phyloP scores from a whole-genome alignment of 2,329 filamentous ascomycete genomes.

The Pseudophaeomoniella oleicola region DNA sequence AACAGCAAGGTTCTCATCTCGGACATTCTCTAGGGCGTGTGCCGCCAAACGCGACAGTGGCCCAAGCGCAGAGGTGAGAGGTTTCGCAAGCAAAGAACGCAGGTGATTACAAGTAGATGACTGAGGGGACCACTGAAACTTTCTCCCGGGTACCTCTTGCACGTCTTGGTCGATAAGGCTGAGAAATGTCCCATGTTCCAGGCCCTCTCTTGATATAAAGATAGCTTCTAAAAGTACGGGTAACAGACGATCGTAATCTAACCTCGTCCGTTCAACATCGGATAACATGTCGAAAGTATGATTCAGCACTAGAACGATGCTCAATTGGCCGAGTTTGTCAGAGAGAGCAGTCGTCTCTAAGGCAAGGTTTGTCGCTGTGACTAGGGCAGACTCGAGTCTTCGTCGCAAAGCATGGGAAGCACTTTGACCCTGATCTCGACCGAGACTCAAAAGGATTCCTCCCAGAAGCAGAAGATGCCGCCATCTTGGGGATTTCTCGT shows the following conservation, averaged over 20 bases:
- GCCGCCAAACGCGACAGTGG: slow-evolving; percentile 48
- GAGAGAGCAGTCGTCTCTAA: slow-evolving; percentile 41
- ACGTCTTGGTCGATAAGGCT: slow-evolving; percentile 55
- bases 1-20: slow-evolving; percentile 27
- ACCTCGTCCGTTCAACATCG: slow-evolving; percentile 37
- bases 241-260: slow-evolving; percentile 57
- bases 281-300: slow-evolving; percentile 62
- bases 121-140: slow-evolving; percentile 50
- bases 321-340: slow-evolving; percentile 30
- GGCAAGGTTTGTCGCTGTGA: slow-evolving; percentile 63
- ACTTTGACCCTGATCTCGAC: slow-evolving; percentile 43
- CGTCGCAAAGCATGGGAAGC: slow-evolving; percentile 48
- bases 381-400: slow-evolving; percentile 58
- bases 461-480: slow-evolving; percentile 70
- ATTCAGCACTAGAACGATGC: slow-evolving; percentile 57
- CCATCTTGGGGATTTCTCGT: slow-evolving; percentile 55
- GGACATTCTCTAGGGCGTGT: slow-evolving; percentile 44
- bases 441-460: slow-evolving; percentile 63
- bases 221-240: slow-evolving; percentile 55
- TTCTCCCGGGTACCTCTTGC: slow-evolving; percentile 33
- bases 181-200: slow-evolving; percentile 64
- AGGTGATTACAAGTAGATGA: slow-evolving; percentile 45
- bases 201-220: slow-evolving; percentile 56
- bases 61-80: slow-evolving; percentile 46
- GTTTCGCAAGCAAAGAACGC: slow-evolving; percentile 39